Base-by-base conservation (phyloP, 441 rosid genomes). In the Kokia cookei region DNA sequence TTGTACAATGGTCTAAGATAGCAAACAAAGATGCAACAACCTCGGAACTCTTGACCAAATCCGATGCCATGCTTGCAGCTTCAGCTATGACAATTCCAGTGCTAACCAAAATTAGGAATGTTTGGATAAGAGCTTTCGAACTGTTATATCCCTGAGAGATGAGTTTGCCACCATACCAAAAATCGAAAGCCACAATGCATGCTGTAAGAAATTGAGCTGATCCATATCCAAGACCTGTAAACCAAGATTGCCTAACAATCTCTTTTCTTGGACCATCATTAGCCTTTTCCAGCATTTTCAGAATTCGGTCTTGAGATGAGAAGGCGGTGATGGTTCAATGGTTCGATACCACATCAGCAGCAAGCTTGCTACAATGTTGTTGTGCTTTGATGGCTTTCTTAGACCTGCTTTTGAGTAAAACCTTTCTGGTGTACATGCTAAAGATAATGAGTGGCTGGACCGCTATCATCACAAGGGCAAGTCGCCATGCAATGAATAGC, bases 81-180 rank as follows among this genome's bases (percentile, higher is more conserved):
- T 93, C 91, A 0, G 97, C 91, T 0, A 93, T 86, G 54, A 90
- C 93, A 0, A 86, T 84, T 0, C 97, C 95, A 0, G 96, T 93
- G 81, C 87, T 86, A 12, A 87, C 86, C 67, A 93, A 76, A 53
- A 93, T 79, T 87, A 93, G 75, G 77, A 89, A 91, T 1, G 96
- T 90, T 75, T 93, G 81, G 5, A 89, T 88, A 53, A 93, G 64
- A 51, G 88, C 84, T 71, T 89, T 86, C 0, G 89, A 65, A 0
- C 79, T 75, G 53, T 90, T 84, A 82, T 82, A 80, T 0, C 93
- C 94, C 50, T 78, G 76, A 3, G 86, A 57, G 4, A 93, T 82
- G 73, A 93, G 84, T 71, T 70, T 89, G 42, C 93, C 93, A 10
- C 94, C 93, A 1, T 91, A 91, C 97, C 97, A 91, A n/a, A 93